Evolutionary conservation across 2,329 filamentous ascomycete species (phyloP).

Genomic region (Paecilomyces sp.): DNA sequence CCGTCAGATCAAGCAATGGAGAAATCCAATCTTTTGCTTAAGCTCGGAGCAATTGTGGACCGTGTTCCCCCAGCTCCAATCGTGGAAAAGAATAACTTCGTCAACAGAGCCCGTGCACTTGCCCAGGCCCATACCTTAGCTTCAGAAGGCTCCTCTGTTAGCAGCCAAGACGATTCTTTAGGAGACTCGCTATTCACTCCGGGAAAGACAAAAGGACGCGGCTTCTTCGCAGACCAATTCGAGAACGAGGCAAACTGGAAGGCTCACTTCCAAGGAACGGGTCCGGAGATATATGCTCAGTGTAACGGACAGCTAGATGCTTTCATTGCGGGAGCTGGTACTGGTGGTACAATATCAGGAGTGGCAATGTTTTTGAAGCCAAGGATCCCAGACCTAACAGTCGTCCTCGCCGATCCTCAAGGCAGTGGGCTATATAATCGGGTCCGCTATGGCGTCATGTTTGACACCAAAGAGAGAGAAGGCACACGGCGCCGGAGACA

Average conservation of each 20-base stretch:
- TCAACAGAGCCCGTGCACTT: constrained; percentile 76
- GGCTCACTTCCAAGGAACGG: constrained; percentile 75
- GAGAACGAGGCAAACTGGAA: constrained; percentile 84
- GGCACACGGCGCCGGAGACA: constrained; percentile 83
- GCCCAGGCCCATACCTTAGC: constrained; percentile 63
- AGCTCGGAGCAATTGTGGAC: constrained; percentile 88
- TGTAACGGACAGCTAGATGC: constrained; percentile 69
- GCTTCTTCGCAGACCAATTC: constrained; percentile 95
- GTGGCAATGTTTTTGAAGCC: constrained; percentile 79
- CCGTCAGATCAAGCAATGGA: constrained; percentile 83
- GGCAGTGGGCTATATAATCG: constrained; percentile 91
- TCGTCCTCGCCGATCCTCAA: constrained; percentile 88
- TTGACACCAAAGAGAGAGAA: constrained; percentile 79
- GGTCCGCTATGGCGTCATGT: constrained; percentile 92
- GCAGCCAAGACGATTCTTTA: constrained; percentile 6
- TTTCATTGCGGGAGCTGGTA: constrained; percentile 89
- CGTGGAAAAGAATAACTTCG: constrained; percentile 86
- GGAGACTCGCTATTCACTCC: constrained; percentile 12
- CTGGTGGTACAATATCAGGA: constrained; percentile 86
- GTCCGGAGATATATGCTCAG: constrained; percentile 81
- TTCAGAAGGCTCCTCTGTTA: constrained; percentile 8
- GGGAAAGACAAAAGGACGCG: constrained; percentile 54
- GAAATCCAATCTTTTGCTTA: constrained; percentile 81
- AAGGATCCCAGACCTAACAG: constrained; percentile 52
- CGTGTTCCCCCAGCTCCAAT: constrained; percentile 87